Percentiles rank a stretch among this genome's conserved stretches.
Conservation (phyloP, 306 rosid genomes). For the Aeschynomene evenia region DNA sequence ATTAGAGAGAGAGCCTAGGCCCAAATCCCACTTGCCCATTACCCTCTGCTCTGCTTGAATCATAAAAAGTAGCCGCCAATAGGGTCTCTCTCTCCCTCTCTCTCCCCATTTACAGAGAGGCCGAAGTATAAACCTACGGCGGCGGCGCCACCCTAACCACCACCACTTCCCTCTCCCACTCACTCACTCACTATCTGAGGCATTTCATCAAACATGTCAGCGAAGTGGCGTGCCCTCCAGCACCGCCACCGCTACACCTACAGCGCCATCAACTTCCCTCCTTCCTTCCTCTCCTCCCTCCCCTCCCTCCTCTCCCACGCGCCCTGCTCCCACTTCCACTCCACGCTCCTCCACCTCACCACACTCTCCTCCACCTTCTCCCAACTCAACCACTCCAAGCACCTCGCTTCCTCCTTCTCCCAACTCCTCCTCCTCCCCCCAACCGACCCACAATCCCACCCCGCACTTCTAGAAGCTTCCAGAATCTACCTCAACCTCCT, state of each 20-base stretch:
- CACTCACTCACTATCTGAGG: not conserved
- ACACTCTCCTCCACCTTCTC: slow-evolving; percentile 20
- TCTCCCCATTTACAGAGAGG: not conserved
- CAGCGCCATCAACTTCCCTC: slow-evolving; percentile 76
- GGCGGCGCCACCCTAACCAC: not conserved
- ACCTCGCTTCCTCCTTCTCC: slow-evolving; percentile 64
- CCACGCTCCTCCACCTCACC: slow-evolving; percentile 26
- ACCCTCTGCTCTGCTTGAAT: no score
- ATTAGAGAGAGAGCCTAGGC: no score
- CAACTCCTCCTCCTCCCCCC: slow-evolving; percentile 54
- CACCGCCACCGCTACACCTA: slow-evolving; percentile 97
- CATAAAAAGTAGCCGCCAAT: not conserved
- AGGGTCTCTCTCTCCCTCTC: not conserved
- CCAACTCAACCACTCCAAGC: slow-evolving; percentile 30
- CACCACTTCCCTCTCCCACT: not conserved
- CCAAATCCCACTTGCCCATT: no score
- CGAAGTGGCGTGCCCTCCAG: slow-evolving; percentile 96
- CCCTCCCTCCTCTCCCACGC: slow-evolving; percentile 18
- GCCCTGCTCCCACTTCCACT: slow-evolving; percentile 44
- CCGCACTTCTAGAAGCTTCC: slow-evolving; percentile 38
- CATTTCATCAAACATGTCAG: slow-evolving; percentile 60
- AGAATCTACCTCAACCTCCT: slow-evolving; percentile 59
- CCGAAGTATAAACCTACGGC: not conserved
- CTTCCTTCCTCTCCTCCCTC: slow-evolving; percentile 43
- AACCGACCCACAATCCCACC: slow-evolving; percentile 23